Percentiles rank a stretch among this genome's conserved stretches.
These are phyloP conservation scores for Marvania coccoides DNA, from an alignment of 139 green algal genomes.

Conservation along the genomic window DNA sequence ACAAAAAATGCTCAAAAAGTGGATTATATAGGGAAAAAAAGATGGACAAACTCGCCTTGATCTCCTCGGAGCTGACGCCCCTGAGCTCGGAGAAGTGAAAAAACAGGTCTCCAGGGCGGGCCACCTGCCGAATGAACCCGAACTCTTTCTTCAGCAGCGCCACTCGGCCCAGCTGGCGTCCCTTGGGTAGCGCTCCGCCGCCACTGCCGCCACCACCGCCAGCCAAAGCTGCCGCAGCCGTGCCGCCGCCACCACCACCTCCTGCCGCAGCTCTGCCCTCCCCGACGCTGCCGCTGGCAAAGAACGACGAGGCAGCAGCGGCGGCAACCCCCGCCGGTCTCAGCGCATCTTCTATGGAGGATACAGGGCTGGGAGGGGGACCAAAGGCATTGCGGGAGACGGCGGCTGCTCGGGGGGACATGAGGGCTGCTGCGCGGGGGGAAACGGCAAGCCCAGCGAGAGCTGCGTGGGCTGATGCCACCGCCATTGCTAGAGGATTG, in stretches of 20 bases:
- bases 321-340: neutral
- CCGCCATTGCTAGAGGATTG: neutral
- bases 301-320: neutral
- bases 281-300: neutral
- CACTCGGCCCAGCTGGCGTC: slow-evolving; percentile 27
- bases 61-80: neutral
- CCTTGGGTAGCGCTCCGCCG: no score
- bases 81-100: slow-evolving; percentile 38
- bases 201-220: neutral
- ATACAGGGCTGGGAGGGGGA: no score
- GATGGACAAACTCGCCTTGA: slow-evolving; percentile 25
- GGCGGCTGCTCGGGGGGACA: neutral
- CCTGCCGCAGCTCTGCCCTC: no score
- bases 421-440: neutral
- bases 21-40: neutral
- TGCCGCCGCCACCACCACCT: neutral
- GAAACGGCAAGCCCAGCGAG: neutral
- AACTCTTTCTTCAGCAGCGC: slow-evolving; percentile 34
- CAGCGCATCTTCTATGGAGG: neutral
- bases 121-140: slow-evolving; percentile 38
- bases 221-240: neutral
- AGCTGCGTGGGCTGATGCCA: neutral
- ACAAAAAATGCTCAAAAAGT: neutral
- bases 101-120: slow-evolving; percentile 33
- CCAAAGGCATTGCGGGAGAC: neutral